Conservation (phyloP, 139 green algal species). For the Chlamydomonas asymmetrica region DNA sequence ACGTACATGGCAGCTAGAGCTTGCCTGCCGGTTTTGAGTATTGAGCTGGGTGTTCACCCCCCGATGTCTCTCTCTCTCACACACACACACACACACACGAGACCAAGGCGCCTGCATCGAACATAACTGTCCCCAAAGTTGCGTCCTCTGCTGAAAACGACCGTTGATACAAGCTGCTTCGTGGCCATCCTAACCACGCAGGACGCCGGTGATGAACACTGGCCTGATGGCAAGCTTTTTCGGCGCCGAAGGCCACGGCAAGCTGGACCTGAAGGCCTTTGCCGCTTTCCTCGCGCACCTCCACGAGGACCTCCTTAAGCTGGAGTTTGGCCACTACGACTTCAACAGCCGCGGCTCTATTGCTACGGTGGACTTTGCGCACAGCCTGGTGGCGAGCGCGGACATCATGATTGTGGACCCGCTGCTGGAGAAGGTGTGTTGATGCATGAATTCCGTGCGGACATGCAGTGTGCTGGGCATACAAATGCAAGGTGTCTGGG, state of each 20-base stretch:
- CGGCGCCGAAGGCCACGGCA: constrained; percentile 46
- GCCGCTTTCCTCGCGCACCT: constrained; percentile 59
- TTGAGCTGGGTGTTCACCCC: too few species aligned
- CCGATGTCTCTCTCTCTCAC: too few species aligned
- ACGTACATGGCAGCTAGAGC: too few species aligned
- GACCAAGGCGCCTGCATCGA: too few species aligned
- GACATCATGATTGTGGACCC: constrained; percentile 36
- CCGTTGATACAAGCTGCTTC: too few species aligned
- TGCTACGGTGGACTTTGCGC: constrained; percentile 51
- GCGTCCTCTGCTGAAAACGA: too few species aligned
- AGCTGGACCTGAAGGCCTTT: constrained; percentile 60
- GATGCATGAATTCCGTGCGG: neutral
- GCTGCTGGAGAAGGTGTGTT: constrained; percentile 50
- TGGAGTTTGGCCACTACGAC: constrained; percentile 81
- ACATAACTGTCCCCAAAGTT: too few species aligned
- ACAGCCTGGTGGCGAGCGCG: constrained; percentile 41
- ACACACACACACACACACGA: too few species aligned
- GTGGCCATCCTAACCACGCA: too few species aligned
- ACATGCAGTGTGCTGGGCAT: neutral
- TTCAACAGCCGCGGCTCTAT: constrained; percentile 30
- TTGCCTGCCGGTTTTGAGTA: too few species aligned
- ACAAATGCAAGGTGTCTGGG: too few species aligned
- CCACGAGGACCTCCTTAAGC: constrained; percentile 48
- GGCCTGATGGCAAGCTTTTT: constrained; percentile 59
- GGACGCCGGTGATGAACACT: too few species aligned